These are phyloP conservation scores for Ashbya aceris DNA, from an alignment of 1,139 yeast genomes.

Conservation along the genomic window DNA sequence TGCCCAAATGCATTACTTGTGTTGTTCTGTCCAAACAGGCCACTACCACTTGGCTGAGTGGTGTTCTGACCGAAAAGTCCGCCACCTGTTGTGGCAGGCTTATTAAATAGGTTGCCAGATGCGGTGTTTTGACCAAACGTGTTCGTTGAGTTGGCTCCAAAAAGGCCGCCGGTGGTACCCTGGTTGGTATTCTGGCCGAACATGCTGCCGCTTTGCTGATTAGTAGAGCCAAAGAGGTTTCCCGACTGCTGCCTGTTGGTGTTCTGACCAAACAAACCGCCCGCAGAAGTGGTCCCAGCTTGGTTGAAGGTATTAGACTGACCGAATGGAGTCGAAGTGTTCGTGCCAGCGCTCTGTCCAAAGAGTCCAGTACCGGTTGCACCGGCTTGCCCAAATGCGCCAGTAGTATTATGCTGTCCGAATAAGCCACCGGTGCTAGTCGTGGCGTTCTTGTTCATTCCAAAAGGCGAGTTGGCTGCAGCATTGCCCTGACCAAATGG, in stretches of 20 bases:
- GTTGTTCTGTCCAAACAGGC: constrained; percentile 27
- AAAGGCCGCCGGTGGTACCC: constrained; percentile 12
- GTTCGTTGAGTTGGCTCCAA: constrained; percentile 20
- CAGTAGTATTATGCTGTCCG: constrained; percentile 11
- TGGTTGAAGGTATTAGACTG: constrained; percentile 13
- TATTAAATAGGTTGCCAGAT: constrained; percentile 29
- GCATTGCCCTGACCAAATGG: constrained; percentile 17
- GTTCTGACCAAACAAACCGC: constrained; percentile 33
- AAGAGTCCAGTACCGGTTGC: constrained; percentile 19
- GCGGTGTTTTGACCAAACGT: constrained; percentile 21
- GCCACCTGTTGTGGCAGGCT: constrained; percentile 12
- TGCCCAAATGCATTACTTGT: constrained; percentile 17
- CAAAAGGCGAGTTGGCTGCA: constrained; percentile 18
- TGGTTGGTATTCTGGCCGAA: constrained; percentile 35
- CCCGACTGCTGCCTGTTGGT: constrained; percentile 19
- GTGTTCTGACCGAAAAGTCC: constrained; percentile 28
- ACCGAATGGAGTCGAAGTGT: constrained; percentile 20
- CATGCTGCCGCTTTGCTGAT: constrained; percentile 24
- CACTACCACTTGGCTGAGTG: constrained; percentile 14
- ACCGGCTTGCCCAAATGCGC: constrained; percentile 9
- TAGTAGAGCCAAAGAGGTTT: constrained; percentile 28
- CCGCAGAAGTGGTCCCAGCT: constrained; percentile 19
- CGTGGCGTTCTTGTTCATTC: constrained; percentile 14
- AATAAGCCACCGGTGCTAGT: constrained; percentile 13
- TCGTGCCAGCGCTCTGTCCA: constrained; percentile 18